Percentiles rank a stretch among this genome's conserved stretches.
phyloP scores from a whole-genome alignment of 352 stramenopile genomes.

The Globisporangium middletonii region DNA sequence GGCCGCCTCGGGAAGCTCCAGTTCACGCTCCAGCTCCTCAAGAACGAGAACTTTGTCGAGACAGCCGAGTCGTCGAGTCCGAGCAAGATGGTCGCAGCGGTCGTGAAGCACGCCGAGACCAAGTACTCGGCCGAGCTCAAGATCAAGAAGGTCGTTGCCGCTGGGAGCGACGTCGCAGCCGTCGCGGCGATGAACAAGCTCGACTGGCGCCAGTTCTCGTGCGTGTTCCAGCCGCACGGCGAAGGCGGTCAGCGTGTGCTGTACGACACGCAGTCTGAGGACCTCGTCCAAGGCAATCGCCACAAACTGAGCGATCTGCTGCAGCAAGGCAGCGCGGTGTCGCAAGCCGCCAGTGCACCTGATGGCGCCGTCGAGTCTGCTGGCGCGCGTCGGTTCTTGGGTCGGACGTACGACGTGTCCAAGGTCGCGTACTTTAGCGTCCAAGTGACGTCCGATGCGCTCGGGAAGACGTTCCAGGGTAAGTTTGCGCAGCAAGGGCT shows the following conservation, averaged over 20 bases:
- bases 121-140: slow-evolving; percentile 43
- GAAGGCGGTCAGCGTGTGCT: slow-evolving; percentile 37
- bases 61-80: slow-evolving; percentile 11
- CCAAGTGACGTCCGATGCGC: slow-evolving; percentile 23
- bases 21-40: slow-evolving; percentile 44
- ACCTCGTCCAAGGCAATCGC: slow-evolving; percentile 29
- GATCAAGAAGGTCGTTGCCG: slow-evolving; percentile 20
- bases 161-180: background rate
- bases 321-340: background rate
- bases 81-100: slow-evolving; percentile 3
- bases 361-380: background rate
- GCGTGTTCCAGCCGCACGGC: slow-evolving; percentile 41
- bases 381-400: slow-evolving; percentile 29
- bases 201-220: slow-evolving; percentile 37
- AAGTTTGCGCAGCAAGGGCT: slow-evolving; percentile 30
- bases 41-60: slow-evolving; percentile 58
- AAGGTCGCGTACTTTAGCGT: slow-evolving; percentile 58
- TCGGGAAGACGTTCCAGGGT: slow-evolving; percentile 29
- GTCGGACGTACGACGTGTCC: slow-evolving; percentile 48
- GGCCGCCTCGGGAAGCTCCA: slow-evolving; percentile 48
- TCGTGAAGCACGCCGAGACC: slow-evolving; percentile 24
- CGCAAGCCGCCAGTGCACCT: background rate
- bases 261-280: slow-evolving; percentile 40
- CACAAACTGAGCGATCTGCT: slow-evolving; percentile 31
- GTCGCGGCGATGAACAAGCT: background rate